Evolutionary conservation across 2,329 filamentous ascomycete genomes (phyloP).

Genomic region (Colletotrichum lupini): DNA sequence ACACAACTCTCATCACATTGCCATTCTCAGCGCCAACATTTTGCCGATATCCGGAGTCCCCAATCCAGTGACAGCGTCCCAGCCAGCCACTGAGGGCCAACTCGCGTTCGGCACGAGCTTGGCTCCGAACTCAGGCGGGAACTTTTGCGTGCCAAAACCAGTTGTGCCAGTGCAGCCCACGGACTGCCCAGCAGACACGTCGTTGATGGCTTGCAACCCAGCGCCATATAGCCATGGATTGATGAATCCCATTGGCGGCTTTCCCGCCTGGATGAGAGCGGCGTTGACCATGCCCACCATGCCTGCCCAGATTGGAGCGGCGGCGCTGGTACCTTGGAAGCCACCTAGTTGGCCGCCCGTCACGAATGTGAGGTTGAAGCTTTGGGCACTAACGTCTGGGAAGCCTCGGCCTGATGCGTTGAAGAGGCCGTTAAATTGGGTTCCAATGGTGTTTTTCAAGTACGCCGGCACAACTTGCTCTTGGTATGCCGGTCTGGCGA

Average conservation of each 20-base stretch:
- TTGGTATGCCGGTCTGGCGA: conserved; percentile 55
- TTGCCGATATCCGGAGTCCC: conserved; percentile 57
- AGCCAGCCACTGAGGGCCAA: conserved; percentile 45
- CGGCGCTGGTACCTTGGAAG: conserved; percentile 53
- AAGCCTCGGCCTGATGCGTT: conserved; percentile 64
- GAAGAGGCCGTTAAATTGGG: conserved; percentile 58
- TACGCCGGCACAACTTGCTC: conserved; percentile 58
- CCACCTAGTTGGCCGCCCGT: conserved; percentile 40
- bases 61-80: conserved; percentile 53
- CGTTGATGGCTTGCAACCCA: conserved; percentile 45
- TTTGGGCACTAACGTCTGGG: conserved; percentile 67
- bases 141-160: conserved; percentile 7
- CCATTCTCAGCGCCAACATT: conserved; percentile 38
- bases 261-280: conserved; percentile 63
- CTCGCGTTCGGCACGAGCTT: conserved; percentile 42
- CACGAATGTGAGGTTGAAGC: conserved; percentile 37
- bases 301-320: conserved; percentile 70
- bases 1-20: background rate
- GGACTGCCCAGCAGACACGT: conserved; percentile 48
- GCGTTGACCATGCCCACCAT: conserved; percentile 74
- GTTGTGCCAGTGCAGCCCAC: conserved; percentile 46
- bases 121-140: conserved; percentile 38
- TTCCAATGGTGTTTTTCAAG: conserved; percentile 50
- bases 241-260: conserved; percentile 67
- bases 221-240: conserved; percentile 69